Base-by-base conservation (phyloP, 2,329 filamentous ascomycete genomes). In the Calonectria multiphialidica region DNA sequence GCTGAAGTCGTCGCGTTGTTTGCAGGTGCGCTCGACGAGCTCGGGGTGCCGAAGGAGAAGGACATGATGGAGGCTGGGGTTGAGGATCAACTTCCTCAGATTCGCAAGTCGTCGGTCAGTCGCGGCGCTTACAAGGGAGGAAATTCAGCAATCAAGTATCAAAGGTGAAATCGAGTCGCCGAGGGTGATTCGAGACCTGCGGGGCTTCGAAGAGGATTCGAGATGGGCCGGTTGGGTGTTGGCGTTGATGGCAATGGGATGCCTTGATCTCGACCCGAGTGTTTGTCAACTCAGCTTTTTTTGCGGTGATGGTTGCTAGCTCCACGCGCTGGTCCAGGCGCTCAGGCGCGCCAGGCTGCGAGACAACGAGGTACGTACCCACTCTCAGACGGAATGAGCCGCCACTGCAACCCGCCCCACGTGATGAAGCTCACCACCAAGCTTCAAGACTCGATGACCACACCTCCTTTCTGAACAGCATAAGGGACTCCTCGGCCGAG, bases 11-110 rank as follows among this genome's bases (percentile, higher is more conserved):
- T 81, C 9, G 81, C 72, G 69, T 78, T 83, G 73, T 78, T 78
- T 63, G 79, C 74, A 21, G 81, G 74, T 62, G 80, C 82, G 76
- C 79, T 74, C 73, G 83, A 83, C 42, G 82, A 80, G 81, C 77
- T 75, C 71, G 78, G 72, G 68, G 79, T 76, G 73, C 81, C 80
- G 76, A 87, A 86, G 70, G 40, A 83, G 81, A 87, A 86, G 44
- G 83, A 80, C 84, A 86, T 87, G 72, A 68, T 79, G 73, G 71
- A 55, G 66, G 68, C 63, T 73, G 64, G 37, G 47, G 66, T 45
- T 65, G 73, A 72, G 66, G 70, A 77, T 76, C 67, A 73, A 71
- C 67, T 73, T 75, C 74, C 69, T 77, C 71, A 66, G 16, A 70
- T 68, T 73, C 65, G 74, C 63, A 45, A 45, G 50, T 35, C 66